Base-by-base conservation (phyloP, 345 rosid species). In the Physaria fendleri region DNA sequence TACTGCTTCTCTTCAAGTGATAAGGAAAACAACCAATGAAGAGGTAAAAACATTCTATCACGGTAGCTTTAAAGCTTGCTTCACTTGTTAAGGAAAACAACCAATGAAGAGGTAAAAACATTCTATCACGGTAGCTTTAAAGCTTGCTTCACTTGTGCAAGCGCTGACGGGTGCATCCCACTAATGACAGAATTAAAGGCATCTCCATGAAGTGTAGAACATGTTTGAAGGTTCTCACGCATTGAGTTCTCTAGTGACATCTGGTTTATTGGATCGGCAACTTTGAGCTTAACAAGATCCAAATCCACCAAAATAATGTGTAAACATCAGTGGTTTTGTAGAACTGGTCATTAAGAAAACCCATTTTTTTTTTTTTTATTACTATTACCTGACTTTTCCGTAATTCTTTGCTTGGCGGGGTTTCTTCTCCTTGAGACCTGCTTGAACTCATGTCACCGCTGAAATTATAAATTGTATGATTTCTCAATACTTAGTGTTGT, bases 81-180 rank as follows among this genome's bases (percentile, higher is more conserved):
- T 89, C 77, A 93, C 71, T 76, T 89, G 97, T 38, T n/a, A n/a
- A n/a, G n/a, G n/a, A n/a, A n/a, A 30, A 54, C 35, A 47, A 8
- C 16, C 45, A 48, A 32, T 39, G 39, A 56, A 30, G 64, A 55
- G 39, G 52, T 32, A 21, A 43, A 29, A 21, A 33, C 5, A 1
- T 14, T 39, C 14, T 12, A 23, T 66, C 73, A 87, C 2, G 79
- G 78, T 77, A 93, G 81, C 81, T 89, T 89, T 74, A 89, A 74
- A 14, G 92, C 99, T 74, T 87, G 87, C 76, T 93, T 89, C 77
- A 93, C 71, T 76, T 89, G 97, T 38, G 87, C 75, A 40, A 89
- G 71, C 52, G 97, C 80, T 2, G 99, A 64, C 17, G 97, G 85
- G 73, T 89, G 96, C 81, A 93, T 89, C 68, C 90, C 79, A 69